Evolutionary conservation across 495 filamentous ascomycete species (phyloP), one percentile per base, ranked within the genome.

Genomic region (Jackrogersella multiformis): DNA sequence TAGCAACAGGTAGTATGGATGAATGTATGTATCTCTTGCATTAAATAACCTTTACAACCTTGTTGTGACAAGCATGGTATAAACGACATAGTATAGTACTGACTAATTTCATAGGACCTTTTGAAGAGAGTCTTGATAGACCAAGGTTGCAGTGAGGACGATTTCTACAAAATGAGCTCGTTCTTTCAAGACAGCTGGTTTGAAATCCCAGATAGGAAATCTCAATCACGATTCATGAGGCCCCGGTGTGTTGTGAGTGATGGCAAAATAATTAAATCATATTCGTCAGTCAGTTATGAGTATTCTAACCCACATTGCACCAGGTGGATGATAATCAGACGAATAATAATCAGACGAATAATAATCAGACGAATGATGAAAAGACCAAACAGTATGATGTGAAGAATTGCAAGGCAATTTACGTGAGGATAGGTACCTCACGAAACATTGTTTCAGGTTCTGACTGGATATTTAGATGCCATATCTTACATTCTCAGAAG

Each of bases 141-240:
- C 5, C 20, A 56, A 32, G 12, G 10, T 12, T 28, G 15, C 8
- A 24, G 9, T 20, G 44, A 36, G 32, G 26, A 36, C 1, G 41
- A 24, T 1, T 51, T 39, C 52, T n/a, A 34, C 6, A 35, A 51
- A 3, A 16, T 64, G 5, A 57, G 26, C 44, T 64, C 61, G 1
- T 64, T 56, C 30, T 57, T 64, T 15, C 16, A 49, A 57, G 48
- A 44, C 30, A 64, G 32, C 9, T 64, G 61, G 53, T 51, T 57
- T 51, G 42, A 64, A 35, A 51, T 57, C 15, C 61, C 61, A 18
- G 53, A 64, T 8, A 44, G 42, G 44, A 64, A 23, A 34, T 64
- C 53, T 35, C 15, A 18, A 20, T 64, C 53, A 26, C 41, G 61
- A 13, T 35, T 57, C n/a, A 64, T 57, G 61, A 56, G 44, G 1